Conservation (phyloP, 257 asterid genomes). For the Salvia splendens region DNA sequence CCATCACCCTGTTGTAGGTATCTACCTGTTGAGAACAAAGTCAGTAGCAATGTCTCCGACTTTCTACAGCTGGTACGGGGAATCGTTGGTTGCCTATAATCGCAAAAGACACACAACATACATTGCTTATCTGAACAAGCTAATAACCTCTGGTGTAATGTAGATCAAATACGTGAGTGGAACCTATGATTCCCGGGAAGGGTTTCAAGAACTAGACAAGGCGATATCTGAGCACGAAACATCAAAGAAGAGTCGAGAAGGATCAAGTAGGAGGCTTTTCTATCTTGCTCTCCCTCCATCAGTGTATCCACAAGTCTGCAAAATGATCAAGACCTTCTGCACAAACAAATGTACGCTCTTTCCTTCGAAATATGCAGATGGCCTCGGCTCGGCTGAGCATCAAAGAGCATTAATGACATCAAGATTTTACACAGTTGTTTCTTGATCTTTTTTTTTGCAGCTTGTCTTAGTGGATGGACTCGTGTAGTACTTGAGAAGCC, state of each 20-base stretch:
- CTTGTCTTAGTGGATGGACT: constrained; percentile 95
- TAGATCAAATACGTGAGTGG: constrained; percentile 93
- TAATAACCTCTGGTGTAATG: constrained; percentile 22
- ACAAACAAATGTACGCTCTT: constrained; percentile 41
- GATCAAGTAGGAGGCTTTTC: constrained; percentile 85
- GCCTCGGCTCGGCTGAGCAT: no score
- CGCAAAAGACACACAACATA: no score
- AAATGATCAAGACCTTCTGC: constrained; percentile 74
- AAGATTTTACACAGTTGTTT: background rate
- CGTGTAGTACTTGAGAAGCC: constrained; percentile 98
- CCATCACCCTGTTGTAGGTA: constrained; percentile 45
- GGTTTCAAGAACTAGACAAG: constrained; percentile 69
- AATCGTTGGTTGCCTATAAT: constrained; percentile 12
- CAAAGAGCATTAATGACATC: no score
- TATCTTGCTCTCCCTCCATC: constrained; percentile 99
- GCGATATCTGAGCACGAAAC: constrained; percentile 79
- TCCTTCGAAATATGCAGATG: no score
- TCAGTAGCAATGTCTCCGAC: constrained; percentile 40
- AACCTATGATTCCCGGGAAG: constrained; percentile 80
- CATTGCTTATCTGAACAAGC: background rate
- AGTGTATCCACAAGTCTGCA: constrained; percentile 93
- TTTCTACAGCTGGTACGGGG: constrained; percentile 82
- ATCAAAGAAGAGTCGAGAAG: constrained; percentile 59
- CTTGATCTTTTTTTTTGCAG: constrained; percentile 42
- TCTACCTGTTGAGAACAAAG: constrained; percentile 62